Conservation (phyloP, 177 flowering plant species). For the Vitis hybrid region DNA sequence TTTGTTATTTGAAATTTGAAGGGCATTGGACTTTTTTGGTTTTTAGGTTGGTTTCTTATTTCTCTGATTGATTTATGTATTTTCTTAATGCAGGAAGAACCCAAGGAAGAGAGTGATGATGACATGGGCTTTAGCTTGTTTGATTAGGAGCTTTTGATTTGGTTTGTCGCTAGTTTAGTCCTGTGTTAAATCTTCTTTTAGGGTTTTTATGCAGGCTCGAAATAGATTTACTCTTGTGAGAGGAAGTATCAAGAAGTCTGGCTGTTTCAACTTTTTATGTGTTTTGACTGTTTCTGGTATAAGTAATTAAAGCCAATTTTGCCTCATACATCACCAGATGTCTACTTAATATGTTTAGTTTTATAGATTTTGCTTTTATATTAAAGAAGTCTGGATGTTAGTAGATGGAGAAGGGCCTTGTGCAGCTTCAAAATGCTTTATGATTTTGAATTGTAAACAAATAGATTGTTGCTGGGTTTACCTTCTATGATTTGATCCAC, state of each 20-base stretch:
- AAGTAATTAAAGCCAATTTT: constrained; percentile 3
- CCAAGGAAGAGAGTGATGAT: constrained; percentile 40
- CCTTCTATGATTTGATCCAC: too few relatives aligned
- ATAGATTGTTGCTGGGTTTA: too few relatives aligned
- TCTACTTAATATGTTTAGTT: too few relatives aligned
- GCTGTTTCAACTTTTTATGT: background rate
- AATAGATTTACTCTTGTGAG: background rate
- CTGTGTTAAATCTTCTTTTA: background rate
- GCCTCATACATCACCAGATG: too few relatives aligned
- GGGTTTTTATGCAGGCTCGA: background rate
- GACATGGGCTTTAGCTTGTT: constrained; percentile 52
- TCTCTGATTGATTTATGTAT: background rate
- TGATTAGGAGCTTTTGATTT: constrained; percentile 28
- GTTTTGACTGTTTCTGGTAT: background rate
- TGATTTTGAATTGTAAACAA: too few relatives aligned
- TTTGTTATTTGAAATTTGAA: background rate
- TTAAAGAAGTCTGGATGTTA: too few relatives aligned
- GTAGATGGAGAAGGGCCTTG: too few relatives aligned
- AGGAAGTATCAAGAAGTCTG: background rate
- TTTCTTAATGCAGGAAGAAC: constrained; percentile 32
- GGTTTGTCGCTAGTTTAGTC: background rate
- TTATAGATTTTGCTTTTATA: too few relatives aligned
- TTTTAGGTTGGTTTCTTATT: background rate
- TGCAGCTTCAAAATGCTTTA: too few relatives aligned
- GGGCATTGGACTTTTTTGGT: background rate